phyloP scores from a whole-genome alignment of 148 eudicot genomes.

The Rhododendron mucronatum region DNA sequence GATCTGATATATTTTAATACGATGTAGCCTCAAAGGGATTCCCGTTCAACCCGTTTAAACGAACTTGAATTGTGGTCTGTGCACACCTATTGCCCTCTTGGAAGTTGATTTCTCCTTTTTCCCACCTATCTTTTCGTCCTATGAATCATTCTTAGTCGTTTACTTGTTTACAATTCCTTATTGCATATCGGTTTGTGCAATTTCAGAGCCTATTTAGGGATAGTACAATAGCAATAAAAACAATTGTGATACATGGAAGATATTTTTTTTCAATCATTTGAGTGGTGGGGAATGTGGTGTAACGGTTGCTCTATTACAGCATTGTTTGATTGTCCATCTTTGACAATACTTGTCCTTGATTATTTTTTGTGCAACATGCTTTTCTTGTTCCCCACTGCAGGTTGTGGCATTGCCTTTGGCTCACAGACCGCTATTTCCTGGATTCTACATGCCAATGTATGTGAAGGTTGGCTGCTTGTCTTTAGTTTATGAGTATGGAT shows the following conservation, averaged over 20 bases:
- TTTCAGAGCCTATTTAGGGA: background rate
- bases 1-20: background rate
- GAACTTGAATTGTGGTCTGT: background rate
- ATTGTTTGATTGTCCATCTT: background rate
- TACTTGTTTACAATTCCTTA: background rate
- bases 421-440: constrained; percentile 89
- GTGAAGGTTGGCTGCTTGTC: constrained; percentile 56
- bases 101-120: background rate
- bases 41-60: background rate
- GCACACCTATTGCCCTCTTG: background rate
- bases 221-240: background rate
- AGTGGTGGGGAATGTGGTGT: background rate
- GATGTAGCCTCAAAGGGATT: background rate
- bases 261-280: background rate
- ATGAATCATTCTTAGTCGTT: background rate
- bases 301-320: background rate
- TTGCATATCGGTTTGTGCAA: background rate
- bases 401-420: constrained; percentile 87
- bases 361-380: background rate
- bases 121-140: background rate
- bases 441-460: constrained; percentile 93
- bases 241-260: background rate
- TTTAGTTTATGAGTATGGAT: background rate
- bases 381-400: constrained; percentile 36
- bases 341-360: background rate